phyloP scores from a whole-genome alignment of 2,329 filamentous ascomycete genomes.

The Escovopsis weberi region DNA sequence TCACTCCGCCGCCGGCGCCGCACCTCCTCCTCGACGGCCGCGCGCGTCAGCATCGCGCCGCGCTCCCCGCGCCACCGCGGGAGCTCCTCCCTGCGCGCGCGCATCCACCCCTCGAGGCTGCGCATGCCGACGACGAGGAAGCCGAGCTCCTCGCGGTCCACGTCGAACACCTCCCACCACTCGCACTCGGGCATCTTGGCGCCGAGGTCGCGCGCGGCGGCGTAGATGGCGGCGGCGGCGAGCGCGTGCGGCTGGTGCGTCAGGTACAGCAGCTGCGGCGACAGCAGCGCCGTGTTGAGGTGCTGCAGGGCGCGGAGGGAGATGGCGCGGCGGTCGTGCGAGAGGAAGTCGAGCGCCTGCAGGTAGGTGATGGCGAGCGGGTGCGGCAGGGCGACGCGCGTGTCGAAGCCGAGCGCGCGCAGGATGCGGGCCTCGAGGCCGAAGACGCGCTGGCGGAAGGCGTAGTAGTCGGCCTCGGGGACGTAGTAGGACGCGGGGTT shows the following conservation, averaged over 20 bases:
- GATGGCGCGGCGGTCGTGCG: slow-evolving; percentile 32
- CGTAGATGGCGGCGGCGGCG: slow-evolving; percentile 79
- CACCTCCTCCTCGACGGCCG: slow-evolving; percentile 45
- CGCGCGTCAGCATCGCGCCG: slow-evolving; percentile 41
- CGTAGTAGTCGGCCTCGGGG: slow-evolving; percentile 56
- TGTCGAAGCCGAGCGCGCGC: slow-evolving; percentile 63
- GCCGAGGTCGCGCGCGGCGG: slow-evolving; percentile 63
- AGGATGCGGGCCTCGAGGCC: slow-evolving; percentile 66
- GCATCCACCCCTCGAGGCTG: slow-evolving; percentile 60
- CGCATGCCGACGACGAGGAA: slow-evolving; percentile 79
- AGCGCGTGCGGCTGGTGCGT: slow-evolving; percentile 82
- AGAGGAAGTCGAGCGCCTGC: slow-evolving; percentile 65
- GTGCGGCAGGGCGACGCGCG: slow-evolving; percentile 74
- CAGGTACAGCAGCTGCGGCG: slow-evolving; percentile 76
- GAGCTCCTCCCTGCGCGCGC: slow-evolving; percentile 42
- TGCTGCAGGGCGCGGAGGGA: slow-evolving; percentile 56
- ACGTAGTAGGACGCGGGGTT: slow-evolving; percentile 50
- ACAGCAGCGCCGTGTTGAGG: slow-evolving; percentile 75
- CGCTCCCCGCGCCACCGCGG: slow-evolving; percentile 20
- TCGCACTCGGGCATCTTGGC: slow-evolving; percentile 68
- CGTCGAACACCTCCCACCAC: slow-evolving; percentile 99
- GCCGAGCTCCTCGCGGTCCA: slow-evolving; percentile 84
- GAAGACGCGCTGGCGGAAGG: slow-evolving; percentile 49
- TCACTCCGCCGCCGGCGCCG: slow-evolving; percentile 5
- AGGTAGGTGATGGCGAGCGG: slow-evolving; percentile 82